phyloP scores from a whole-genome alignment of 202 grass and related monocot species.

The Dendrocalamus latiflorus region DNA sequence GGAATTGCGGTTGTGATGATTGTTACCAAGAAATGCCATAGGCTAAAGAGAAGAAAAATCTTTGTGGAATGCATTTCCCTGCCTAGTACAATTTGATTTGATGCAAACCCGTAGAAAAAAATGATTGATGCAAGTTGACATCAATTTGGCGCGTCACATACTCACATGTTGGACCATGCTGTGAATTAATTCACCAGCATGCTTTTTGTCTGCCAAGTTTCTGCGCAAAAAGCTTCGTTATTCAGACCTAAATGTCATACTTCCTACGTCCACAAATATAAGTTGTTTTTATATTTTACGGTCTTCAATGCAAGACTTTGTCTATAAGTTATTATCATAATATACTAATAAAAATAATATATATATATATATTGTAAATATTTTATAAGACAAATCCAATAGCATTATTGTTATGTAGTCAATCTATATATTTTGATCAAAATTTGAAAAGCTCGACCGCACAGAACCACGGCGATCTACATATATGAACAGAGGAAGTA shows the following conservation, averaged over 20 bases:
- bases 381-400: no score
- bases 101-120: neutral
- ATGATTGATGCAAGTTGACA: neutral
- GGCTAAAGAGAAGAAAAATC: neutral
- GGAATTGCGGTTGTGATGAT: neutral
- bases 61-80: neutral
- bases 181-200: conserved; percentile 7
- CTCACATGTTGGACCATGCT: neutral
- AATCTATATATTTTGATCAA: no score
- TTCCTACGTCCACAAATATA: no score
- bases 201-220: conserved; percentile 9
- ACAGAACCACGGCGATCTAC: no score
- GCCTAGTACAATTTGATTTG: neutral
- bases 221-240: neutral
- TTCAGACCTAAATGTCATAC: neutral
- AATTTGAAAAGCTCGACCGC: no score
- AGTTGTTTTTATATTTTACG: no score
- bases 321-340: no score
- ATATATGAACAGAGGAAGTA: neutral
- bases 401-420: no score
- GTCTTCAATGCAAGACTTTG: no score
- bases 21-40: neutral
- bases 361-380: no score
- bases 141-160: neutral
- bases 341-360: no score